phyloP scores from a whole-genome alignment of 2,329 filamentous ascomycete species.

The Aspergillus vadensis region DNA sequence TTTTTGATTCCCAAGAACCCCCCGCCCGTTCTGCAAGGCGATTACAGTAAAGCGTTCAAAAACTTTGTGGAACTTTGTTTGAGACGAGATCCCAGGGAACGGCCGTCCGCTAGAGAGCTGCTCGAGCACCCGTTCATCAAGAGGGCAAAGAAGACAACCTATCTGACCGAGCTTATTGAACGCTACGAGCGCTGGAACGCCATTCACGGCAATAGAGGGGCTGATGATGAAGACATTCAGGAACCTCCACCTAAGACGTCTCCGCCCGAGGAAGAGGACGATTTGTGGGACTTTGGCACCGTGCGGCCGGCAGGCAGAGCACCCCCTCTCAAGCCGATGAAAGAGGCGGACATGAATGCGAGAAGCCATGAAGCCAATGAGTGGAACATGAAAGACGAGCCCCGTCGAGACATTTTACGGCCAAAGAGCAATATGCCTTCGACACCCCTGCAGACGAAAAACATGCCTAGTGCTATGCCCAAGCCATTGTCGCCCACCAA shows the following conservation, averaged over 20 bases:
- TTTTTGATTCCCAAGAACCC: slow-evolving; percentile 96
- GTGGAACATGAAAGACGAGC: slow-evolving; percentile 34
- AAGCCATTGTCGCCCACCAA: slow-evolving; percentile 58
- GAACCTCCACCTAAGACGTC: slow-evolving; percentile 40
- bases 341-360: slow-evolving; percentile 77
- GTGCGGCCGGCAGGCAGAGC: slow-evolving; percentile 76
- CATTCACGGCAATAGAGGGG: slow-evolving; percentile 68
- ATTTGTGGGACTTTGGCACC: slow-evolving; percentile 98
- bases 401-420: slow-evolving; percentile 31
- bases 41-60: slow-evolving; percentile 80
- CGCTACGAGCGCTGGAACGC: slow-evolving; percentile 84
- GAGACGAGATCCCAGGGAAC: slow-evolving; percentile 83
- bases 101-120: slow-evolving; percentile 83
- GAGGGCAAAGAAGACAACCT: slow-evolving; percentile 92
- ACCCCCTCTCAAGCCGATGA: slow-evolving; percentile 70
- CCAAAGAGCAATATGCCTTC: slow-evolving; percentile 56
- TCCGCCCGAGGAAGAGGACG: slow-evolving; percentile 62
- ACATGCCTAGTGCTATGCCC: slow-evolving; percentile 31
- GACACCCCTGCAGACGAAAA: slow-evolving; percentile 57
- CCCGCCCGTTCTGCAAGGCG: slow-evolving; percentile 76
- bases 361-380: slow-evolving; percentile 54
- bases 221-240: slow-evolving; percentile 63
- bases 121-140: slow-evolving; percentile 88
- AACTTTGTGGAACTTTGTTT: slow-evolving; percentile 83
- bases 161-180: slow-evolving; percentile 93